Percentiles rank a stretch among this genome's conserved stretches.
phyloP scores from a whole-genome alignment of 345 rosid genomes.

The Microcos paniculata region DNA sequence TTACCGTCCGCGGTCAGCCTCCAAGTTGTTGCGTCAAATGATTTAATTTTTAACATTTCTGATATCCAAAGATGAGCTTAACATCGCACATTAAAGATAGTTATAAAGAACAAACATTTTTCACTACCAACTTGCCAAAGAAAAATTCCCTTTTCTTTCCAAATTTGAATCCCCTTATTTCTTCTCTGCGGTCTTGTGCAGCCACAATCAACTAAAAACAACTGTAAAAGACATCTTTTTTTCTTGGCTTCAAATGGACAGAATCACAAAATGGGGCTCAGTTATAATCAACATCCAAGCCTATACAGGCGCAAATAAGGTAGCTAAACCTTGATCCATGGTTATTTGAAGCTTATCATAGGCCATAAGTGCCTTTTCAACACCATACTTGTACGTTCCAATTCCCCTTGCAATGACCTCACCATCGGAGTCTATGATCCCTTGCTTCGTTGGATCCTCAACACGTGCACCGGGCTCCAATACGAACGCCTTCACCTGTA shows the following conservation, averaged over 20 bases:
- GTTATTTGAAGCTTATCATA: constrained; percentile 62
- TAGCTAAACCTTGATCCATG: constrained; percentile 88
- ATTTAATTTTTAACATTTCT: no score
- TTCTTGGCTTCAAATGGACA: not conserved
- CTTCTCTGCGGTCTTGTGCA: not conserved
- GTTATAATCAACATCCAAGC: not conserved
- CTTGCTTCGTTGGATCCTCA: constrained; percentile 63
- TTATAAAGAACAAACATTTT: no score
- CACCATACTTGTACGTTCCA: constrained; percentile 46
- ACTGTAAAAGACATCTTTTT: not conserved
- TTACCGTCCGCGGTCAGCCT: no score
- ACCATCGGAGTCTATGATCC: constrained; percentile 91
- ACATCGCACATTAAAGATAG: not conserved
- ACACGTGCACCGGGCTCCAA: constrained; percentile 70
- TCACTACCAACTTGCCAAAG: not conserved
- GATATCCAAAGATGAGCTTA: not conserved
- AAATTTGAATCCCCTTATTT: constrained; percentile 16
- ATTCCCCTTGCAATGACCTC: constrained; percentile 87
- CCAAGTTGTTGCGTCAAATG: no score
- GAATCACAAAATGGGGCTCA: not conserved
- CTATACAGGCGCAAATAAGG: constrained; percentile 67
- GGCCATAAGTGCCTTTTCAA: constrained; percentile 53
- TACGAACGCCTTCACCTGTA: constrained; percentile 82
- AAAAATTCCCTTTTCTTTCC: not conserved
- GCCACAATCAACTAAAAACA: not conserved